Evolutionary conservation across 2,329 filamentous ascomycete species (phyloP), one percentile per base, ranked within the genome.

Genomic region (Fusarium ambrosium): DNA sequence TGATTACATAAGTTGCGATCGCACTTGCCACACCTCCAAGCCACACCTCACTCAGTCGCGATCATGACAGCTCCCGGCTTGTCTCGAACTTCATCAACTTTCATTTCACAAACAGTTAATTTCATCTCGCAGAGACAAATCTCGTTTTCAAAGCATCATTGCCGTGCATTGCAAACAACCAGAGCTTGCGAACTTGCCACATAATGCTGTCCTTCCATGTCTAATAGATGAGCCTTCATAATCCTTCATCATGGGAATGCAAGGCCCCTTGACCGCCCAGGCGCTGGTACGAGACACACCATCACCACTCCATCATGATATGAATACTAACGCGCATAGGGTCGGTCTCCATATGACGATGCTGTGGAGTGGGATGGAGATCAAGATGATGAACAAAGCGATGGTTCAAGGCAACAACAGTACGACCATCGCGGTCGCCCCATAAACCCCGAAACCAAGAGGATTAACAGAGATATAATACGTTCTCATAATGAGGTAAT

Each of bases 401-500:
- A 61, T 13, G 61, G 55, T n/a, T 62, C 85, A 6, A 69, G 78
- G 1, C 89, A 90, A 78, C 80, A 86, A 78, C 80, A 86, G 56
- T 91, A 88, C 74, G 89, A 91, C 73, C 84, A 85, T 45, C 86
- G 88, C 37, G 89, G 89, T 16, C 88, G 89, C 11, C 88, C 89
- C 4, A 77, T 89, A 60, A 91, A 91, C 73, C 85, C 85, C 0
- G 85, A 87, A 62, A 90, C 88, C 1, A 89, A 87, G 76, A 82
- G 84, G 14, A 86, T 90, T 71, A 90, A 90, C 72, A 85, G 87
- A 59, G 87, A 89, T 68, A 86, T 91, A 36, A 88, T 91, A 29
- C 85, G 89, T 62, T 87, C 89, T 11, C 89, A 91, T 76, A 91
- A 91, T 73, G 89, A 91, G 72, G 89, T 91, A 4, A 91, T 91